These are phyloP conservation scores for Candida tetrigidarum DNA, from an alignment of 1,139 yeast species.

Conservation along the genomic window DNA sequence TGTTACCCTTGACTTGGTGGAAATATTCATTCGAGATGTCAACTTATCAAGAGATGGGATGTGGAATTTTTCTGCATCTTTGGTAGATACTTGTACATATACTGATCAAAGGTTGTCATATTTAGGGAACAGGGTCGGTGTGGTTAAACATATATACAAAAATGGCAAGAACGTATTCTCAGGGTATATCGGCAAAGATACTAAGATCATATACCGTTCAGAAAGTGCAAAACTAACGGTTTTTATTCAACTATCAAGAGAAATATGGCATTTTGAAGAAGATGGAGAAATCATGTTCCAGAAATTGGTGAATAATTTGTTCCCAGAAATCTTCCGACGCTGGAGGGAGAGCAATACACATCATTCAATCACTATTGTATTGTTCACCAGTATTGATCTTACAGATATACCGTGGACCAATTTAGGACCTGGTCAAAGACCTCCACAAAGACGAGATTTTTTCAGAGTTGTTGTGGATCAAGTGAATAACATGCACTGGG, in stretches of 20 bases:
- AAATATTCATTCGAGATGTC: constrained; percentile 79
- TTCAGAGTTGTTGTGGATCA: constrained; percentile 96
- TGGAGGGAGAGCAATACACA: constrained; percentile 90
- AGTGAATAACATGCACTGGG: constrained; percentile 87
- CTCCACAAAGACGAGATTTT: constrained; percentile 72
- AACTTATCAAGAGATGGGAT: constrained; percentile 88
- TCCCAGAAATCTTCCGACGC: constrained; percentile 85
- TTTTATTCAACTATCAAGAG: constrained; percentile 85
- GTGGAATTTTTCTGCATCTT: constrained; percentile 78
- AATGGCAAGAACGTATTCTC: constrained; percentile 69
- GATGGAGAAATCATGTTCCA: constrained; percentile 94
- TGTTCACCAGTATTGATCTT: constrained; percentile 81
- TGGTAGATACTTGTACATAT: constrained; percentile 69
- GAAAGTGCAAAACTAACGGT: constrained; percentile 88
- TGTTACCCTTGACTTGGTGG: constrained; percentile 81
- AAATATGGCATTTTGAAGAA: constrained; percentile 99
- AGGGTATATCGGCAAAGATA: constrained; percentile 69
- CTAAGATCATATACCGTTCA: constrained; percentile 84
- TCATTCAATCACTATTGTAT: constrained; percentile 88
- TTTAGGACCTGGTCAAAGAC: constrained; percentile 73
- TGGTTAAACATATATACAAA: constrained; percentile 68
- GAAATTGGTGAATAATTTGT: constrained; percentile 84
- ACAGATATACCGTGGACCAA: constrained; percentile 60
- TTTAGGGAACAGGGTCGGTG: constrained; percentile 60
- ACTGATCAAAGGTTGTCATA: constrained; percentile 67